These are phyloP conservation scores for Magnusiomyces starmeri DNA, from an alignment of 1,139 yeast species.

Conservation along the genomic window DNA sequence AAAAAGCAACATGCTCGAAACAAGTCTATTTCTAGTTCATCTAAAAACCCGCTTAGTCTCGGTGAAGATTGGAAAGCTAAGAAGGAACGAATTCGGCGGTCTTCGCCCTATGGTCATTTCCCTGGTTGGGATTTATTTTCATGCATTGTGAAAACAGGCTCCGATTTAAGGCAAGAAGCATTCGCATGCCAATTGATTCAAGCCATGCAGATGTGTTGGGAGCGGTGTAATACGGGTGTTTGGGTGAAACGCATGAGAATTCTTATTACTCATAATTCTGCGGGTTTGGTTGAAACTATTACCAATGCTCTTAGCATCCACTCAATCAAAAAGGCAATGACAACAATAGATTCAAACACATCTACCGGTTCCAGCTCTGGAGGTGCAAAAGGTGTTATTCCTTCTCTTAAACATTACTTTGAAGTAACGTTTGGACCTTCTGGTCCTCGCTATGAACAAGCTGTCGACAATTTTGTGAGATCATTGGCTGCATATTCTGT, in stretches of 20 bases:
- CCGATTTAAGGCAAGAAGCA: conserved; percentile 92
- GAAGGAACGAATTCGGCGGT: conserved; percentile 65
- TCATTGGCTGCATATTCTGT: conserved; percentile 87
- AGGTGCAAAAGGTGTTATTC: conserved; percentile 58
- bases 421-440: conserved; percentile 27
- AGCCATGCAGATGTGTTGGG: conserved; percentile 82
- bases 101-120: conserved; percentile 75
- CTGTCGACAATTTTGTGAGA: conserved; percentile 74
- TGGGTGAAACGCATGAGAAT: conserved; percentile 96
- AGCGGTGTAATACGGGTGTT: conserved; percentile 51
- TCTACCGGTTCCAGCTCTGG: conserved; percentile 51
- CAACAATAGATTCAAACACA: conserved; percentile 44
- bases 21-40: neutral
- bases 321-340: conserved; percentile 84
- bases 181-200: conserved; percentile 92
- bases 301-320: conserved; percentile 90
- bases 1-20: neutral
- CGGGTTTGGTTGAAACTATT: conserved; percentile 92
- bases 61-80: conserved; percentile 92
- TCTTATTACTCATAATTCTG: conserved; percentile 77
- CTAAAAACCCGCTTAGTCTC: conserved; percentile 36
- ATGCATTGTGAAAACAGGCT: conserved; percentile 93
- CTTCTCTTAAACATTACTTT: conserved; percentile 73
- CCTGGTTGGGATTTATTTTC: conserved; percentile 93
- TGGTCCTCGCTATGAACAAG: conserved; percentile 44